These are phyloP conservation scores for Erucastrum elatum DNA, from an alignment of 345 rosid genomes.

Conservation along the genomic window DNA sequence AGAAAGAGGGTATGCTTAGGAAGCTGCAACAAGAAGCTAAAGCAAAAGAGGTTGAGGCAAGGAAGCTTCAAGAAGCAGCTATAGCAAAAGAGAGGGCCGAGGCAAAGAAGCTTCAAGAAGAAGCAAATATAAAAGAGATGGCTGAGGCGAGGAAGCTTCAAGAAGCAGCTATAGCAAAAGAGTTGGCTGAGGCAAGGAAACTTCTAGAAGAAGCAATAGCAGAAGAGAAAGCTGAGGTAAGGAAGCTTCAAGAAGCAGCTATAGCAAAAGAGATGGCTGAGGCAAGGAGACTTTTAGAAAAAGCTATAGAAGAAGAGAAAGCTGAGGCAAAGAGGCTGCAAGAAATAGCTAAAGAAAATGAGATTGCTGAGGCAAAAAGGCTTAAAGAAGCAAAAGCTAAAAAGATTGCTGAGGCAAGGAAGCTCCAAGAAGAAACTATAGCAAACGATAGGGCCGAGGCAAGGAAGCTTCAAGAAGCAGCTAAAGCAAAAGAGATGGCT, in stretches of 20 bases:
- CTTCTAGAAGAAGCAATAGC: constrained; percentile 12
- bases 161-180: constrained; percentile 17
- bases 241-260: constrained; percentile 32
- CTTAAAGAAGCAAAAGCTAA: constrained; percentile 23
- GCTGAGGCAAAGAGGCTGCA: constrained; percentile 11
- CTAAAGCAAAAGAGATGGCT: neutral
- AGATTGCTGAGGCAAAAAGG: neutral
- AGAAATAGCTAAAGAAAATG: constrained; percentile 2
- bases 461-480: constrained; percentile 14
- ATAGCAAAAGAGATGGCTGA: constrained; percentile 18
- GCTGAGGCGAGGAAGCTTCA: neutral
- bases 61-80: no score
- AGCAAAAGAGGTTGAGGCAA: constrained; percentile 8
- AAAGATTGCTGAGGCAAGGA: neutral
- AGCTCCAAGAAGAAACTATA: constrained; percentile 12
- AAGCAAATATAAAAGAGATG: no score
- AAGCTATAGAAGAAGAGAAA: constrained; percentile 16
- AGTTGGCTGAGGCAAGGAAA: constrained; percentile 11
- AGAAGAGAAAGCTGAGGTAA: constrained; percentile 26
- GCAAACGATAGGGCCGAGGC: constrained; percentile 18
- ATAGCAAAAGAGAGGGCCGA: no score
- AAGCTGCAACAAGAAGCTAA: constrained; percentile 35
- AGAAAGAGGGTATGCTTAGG: constrained; percentile 29
- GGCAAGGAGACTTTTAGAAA: constrained; percentile 28
- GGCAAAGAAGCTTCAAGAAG: no score